Percentiles rank a stretch among this genome's conserved stretches.
These are phyloP conservation scores for Saturnispora bothae DNA, from an alignment of 805 yeast genomes.

Conservation along the genomic window DNA sequence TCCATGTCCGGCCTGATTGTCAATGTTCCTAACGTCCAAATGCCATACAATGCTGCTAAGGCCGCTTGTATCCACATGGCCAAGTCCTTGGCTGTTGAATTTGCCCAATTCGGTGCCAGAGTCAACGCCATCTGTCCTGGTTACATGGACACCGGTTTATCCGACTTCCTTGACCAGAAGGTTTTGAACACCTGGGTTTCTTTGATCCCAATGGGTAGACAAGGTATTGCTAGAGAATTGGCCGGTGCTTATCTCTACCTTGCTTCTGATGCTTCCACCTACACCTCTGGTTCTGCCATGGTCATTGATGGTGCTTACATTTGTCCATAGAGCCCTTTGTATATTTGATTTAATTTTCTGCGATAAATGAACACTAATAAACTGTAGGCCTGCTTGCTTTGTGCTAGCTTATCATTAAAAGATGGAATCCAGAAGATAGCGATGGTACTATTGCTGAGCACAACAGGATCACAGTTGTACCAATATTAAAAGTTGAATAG, in stretches of 20 bases:
- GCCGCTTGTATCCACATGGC: slow-evolving; percentile 74
- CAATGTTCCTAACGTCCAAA: slow-evolving; percentile 79
- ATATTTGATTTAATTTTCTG: no score
- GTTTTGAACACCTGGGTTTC: slow-evolving; percentile 40
- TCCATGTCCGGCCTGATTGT: slow-evolving; percentile 89
- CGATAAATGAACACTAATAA: no score
- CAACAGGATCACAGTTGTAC: no score
- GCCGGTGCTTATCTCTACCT: slow-evolving; percentile 72
- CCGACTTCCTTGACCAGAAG: slow-evolving; percentile 37
- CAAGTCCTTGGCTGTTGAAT: slow-evolving; percentile 77
- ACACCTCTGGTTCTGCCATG: slow-evolving; percentile 70
- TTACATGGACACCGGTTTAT: slow-evolving; percentile 64
- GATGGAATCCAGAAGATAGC: no score
- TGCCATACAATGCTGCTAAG: slow-evolving; percentile 82
- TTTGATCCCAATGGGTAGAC: slow-evolving; percentile 60
- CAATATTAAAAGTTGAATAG: no score
- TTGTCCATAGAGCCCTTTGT: slow-evolving; percentile 2
- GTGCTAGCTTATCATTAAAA: no score
- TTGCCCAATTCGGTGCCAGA: slow-evolving; percentile 74
- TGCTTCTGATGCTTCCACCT: slow-evolving; percentile 76
- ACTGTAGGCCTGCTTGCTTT: no score
- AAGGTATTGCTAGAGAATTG: slow-evolving; percentile 62
- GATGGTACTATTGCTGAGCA: no score
- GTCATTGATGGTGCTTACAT: slow-evolving; percentile 70
- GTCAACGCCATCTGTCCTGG: slow-evolving; percentile 80